Conservation (phyloP, 169 alveolate genomes). For the Cryptosporidium meleagridis region DNA sequence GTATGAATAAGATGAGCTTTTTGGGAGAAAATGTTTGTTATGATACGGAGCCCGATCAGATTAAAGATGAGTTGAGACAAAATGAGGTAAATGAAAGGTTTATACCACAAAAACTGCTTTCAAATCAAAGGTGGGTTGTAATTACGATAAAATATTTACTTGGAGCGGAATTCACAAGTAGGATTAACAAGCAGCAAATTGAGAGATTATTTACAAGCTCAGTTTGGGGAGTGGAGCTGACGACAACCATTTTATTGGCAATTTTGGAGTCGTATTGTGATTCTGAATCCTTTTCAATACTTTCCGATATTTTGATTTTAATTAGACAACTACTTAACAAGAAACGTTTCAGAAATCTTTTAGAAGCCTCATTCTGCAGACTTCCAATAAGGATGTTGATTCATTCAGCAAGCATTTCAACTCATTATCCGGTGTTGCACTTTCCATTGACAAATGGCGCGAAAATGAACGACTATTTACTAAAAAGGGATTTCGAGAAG, state of each 20-base stretch:
- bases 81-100: background rate
- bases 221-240: conserved; percentile 55
- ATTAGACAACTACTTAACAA: conserved; percentile 47
- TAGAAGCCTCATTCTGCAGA: conserved; percentile 45
- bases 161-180: conserved; percentile 28
- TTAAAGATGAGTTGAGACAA: background rate
- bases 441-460: conserved; percentile 1
- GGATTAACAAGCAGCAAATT: background rate
- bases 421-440: background rate
- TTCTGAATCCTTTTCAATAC: conserved; percentile 48
- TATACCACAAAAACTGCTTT: conserved; percentile 12
- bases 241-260: conserved; percentile 1
- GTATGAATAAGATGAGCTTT: background rate
- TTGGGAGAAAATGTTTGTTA: background rate
- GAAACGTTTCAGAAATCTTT: background rate
- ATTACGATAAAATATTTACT: conserved; percentile 32
- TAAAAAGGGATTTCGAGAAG: background rate
- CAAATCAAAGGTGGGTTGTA: conserved; percentile 52
- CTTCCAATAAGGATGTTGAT: conserved; percentile 41
- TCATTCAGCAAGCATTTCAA: conserved; percentile 19
- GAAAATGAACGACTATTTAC: background rate
- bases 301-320: conserved; percentile 45
- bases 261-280: conserved; percentile 38
- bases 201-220: conserved; percentile 14
- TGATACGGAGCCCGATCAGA: background rate